These are phyloP conservation scores for Amoebophrya sp. DNA, from an alignment of 169 alveolate genomes.

Conservation along the genomic window DNA sequence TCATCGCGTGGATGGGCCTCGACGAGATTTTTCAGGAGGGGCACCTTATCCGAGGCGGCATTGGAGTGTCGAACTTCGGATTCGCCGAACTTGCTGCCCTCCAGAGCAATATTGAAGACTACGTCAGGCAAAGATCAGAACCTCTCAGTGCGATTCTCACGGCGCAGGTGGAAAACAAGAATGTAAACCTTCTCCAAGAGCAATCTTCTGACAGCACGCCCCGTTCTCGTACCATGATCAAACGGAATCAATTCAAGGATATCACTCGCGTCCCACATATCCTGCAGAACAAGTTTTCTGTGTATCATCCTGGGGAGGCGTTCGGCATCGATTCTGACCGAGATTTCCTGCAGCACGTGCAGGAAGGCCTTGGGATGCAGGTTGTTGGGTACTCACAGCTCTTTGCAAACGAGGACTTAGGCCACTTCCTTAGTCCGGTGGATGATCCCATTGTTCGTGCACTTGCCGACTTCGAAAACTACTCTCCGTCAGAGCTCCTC, in stretches of 20 bases:
- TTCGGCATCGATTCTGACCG: neutral
- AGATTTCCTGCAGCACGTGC: neutral
- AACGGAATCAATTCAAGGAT: too few relatives aligned
- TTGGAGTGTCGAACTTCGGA: conserved; percentile 14
- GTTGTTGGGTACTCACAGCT: neutral
- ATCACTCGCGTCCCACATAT: too few relatives aligned
- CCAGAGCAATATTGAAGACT: too few relatives aligned
- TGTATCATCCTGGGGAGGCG: neutral
- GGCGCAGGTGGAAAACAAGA: too few relatives aligned
- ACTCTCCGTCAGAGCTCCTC: neutral
- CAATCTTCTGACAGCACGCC: too few relatives aligned
- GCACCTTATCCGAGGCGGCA: neutral
- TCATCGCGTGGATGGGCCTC: neutral
- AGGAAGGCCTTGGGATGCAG: neutral
- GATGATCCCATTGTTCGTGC: neutral
- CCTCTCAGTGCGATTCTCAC: too few relatives aligned
- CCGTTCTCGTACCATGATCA: too few relatives aligned
- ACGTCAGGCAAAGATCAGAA: too few relatives aligned
- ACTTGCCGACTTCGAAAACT: neutral
- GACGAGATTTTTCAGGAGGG: neutral
- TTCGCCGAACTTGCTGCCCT: neutral
- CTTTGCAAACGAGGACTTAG: neutral
- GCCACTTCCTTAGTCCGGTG: neutral
- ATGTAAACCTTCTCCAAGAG: too few relatives aligned
- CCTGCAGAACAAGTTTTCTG: conserved; percentile 19